Evolutionary conservation across 805 yeast species (phyloP).

Genomic region (Saccharomycopsis malanga): DNA sequence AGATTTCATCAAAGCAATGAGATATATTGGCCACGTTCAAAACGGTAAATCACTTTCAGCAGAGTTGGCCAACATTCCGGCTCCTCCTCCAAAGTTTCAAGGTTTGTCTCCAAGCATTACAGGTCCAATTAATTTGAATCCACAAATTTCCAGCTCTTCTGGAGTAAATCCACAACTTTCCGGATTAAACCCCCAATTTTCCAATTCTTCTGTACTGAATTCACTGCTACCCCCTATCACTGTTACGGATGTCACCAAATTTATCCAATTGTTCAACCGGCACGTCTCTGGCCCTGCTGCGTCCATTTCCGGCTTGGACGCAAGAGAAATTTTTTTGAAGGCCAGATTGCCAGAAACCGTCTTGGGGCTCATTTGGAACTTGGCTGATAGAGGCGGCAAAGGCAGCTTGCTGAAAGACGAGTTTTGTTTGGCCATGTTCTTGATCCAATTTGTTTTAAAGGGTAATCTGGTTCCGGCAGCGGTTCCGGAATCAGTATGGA

Average conservation of each 20-base stretch:
- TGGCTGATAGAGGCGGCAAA: constrained; percentile 68
- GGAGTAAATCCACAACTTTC: constrained; percentile 26
- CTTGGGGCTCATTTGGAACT: constrained; percentile 81
- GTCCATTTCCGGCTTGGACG: constrained; percentile 64
- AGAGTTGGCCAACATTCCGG: constrained; percentile 48
- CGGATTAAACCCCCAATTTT: constrained; percentile 27
- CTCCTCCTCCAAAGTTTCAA: constrained; percentile 46
- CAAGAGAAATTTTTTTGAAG: constrained; percentile 80
- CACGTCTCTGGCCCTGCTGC: constrained; percentile 35
- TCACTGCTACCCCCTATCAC: constrained; percentile 31
- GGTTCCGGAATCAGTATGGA: constrained; percentile 40
- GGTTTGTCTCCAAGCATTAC: constrained; percentile 17
- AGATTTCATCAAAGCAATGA: constrained; percentile 79
- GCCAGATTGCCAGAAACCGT: constrained; percentile 75
- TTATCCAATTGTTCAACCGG: constrained; percentile 66
- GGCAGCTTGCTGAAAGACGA: constrained; percentile 71
- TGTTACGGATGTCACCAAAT: constrained; percentile 52
- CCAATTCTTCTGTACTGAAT: background rate
- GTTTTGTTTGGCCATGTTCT: constrained; percentile 90
- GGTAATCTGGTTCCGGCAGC: constrained; percentile 52
- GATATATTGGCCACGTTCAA: constrained; percentile 86
- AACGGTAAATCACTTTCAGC: constrained; percentile 52
- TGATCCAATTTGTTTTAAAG: constrained; percentile 74
- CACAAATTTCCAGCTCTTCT: constrained; percentile 38
- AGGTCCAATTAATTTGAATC: constrained; percentile 8